Conservation (phyloP, 1,284 basidiomycete genomes). For the Microbotryomycetes sp. region DNA sequence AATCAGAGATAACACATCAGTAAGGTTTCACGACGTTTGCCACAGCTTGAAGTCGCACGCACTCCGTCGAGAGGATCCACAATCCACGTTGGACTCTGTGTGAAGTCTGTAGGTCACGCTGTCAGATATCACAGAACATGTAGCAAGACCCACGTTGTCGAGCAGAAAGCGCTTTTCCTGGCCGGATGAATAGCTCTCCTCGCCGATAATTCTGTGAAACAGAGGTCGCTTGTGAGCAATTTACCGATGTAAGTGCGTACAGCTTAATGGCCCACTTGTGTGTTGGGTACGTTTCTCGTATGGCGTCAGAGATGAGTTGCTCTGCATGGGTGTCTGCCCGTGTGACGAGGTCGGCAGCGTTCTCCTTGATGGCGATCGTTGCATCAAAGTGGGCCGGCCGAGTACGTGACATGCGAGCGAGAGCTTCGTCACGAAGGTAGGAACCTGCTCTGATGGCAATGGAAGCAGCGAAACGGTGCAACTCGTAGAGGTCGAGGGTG, state of each 20-base stretch:
- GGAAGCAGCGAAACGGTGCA: slow-evolving; percentile 29
- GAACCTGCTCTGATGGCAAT: slow-evolving; percentile 29
- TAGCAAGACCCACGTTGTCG: slow-evolving; percentile 17
- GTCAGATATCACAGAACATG: background rate
- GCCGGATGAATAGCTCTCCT: slow-evolving; percentile 33
- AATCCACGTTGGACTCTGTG: slow-evolving; percentile 36
- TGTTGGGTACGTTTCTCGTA: slow-evolving; percentile 23
- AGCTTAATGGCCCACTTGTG: slow-evolving; percentile 23
- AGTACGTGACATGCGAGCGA: slow-evolving; percentile 22
- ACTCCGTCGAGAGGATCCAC: slow-evolving; percentile 37
- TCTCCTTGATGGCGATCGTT: slow-evolving; percentile 29
- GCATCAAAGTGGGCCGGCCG: slow-evolving; percentile 9
- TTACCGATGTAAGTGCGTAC: background rate
- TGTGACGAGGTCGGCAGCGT: slow-evolving; percentile 34
- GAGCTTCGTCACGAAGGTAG: slow-evolving; percentile 31
- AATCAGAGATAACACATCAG: background rate
- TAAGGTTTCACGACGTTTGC: background rate
- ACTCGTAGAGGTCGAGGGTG: slow-evolving; percentile 14
- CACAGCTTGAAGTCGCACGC: background rate
- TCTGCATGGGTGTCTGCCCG: slow-evolving; percentile 31
- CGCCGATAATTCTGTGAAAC: slow-evolving; percentile 31
- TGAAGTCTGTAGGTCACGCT: background rate
- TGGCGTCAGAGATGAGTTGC: slow-evolving; percentile 26
- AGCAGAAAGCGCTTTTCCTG: slow-evolving; percentile 35
- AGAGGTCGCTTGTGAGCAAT: background rate